Percentiles rank a stretch among this genome's conserved stretches.
Conservation (phyloP, 2,329 filamentous ascomycete genomes). For the Neophaeococcomyces aloes region DNA sequence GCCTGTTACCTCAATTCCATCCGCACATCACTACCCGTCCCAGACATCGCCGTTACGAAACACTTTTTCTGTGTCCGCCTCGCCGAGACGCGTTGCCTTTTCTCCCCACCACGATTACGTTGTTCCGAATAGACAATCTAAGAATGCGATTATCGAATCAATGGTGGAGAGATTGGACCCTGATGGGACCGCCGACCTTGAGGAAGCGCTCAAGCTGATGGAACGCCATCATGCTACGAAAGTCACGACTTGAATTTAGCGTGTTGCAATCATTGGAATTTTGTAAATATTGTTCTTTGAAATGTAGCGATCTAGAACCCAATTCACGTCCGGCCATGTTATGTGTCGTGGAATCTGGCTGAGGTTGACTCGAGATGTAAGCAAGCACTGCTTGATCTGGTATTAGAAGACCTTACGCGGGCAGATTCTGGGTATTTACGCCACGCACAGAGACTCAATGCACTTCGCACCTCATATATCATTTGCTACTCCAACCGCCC, state of each 20-base stretch:
- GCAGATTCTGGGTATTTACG: too few relatives aligned
- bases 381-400: too few relatives aligned
- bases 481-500: too few relatives aligned
- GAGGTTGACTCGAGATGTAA: too few relatives aligned
- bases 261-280: too few relatives aligned
- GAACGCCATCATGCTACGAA: conserved; percentile 13
- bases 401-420: too few relatives aligned
- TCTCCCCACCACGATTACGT: conserved; percentile 10
- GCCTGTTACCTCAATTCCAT: conserved; percentile 17
- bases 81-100: conserved; percentile 21
- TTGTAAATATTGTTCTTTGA: too few relatives aligned
- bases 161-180: conserved; percentile 24
- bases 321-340: too few relatives aligned
- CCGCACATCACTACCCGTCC: conserved; percentile 14
- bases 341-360: too few relatives aligned
- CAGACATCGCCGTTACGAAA: conserved; percentile 17
- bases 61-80: conserved; percentile 16
- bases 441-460: too few relatives aligned
- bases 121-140: conserved; percentile 10
- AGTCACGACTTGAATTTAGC: conserved; percentile 11
- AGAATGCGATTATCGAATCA: conserved; percentile 23
- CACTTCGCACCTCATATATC: too few relatives aligned
- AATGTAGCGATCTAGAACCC: too few relatives aligned
- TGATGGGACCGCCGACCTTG: conserved; percentile 22
- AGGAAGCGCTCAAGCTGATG: conserved; percentile 16